phyloP scores from a whole-genome alignment of 2,329 filamentous ascomycete species.

The Davidsoniella australis region DNA sequence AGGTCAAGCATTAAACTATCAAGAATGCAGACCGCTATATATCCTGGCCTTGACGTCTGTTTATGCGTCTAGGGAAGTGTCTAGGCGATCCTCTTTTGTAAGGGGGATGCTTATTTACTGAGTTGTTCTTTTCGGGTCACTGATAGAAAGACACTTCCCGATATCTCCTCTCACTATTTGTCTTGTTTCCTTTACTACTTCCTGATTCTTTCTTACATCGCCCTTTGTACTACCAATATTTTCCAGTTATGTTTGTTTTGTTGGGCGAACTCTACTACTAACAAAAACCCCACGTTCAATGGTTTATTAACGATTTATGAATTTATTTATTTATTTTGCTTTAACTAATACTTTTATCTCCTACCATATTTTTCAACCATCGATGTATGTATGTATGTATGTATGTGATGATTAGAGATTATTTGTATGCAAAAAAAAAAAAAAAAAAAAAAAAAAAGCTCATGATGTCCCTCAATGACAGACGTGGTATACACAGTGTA shows the following conservation, averaged over 20 bases:
- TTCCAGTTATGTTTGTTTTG: neutral
- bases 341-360: neutral
- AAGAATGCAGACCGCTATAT: too few relatives aligned
- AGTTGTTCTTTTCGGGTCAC: neutral
- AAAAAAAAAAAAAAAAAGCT: too few relatives aligned
- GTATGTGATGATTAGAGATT: neutral
- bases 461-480: too few relatives aligned
- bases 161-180: too few relatives aligned
- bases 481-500: too few relatives aligned
- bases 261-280: neutral
- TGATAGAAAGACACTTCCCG: neutral
- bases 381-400: too few relatives aligned
- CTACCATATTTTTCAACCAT: too few relatives aligned
- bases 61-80: neutral
- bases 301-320: conserved; percentile 7
- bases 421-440: too few relatives aligned
- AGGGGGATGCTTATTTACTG: conserved; percentile 1
- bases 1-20: too few relatives aligned
- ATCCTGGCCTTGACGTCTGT: neutral
- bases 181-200: neutral
- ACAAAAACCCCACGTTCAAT: conserved; percentile 2
- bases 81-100: too few relatives aligned
- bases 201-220: neutral
- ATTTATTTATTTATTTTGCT: neutral
- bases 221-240: too few relatives aligned